Evolutionary conservation across 106 monocot genomes (phyloP), one percentile per base, ranked within the genome.

Genomic region (Ottelia alismoides): DNA sequence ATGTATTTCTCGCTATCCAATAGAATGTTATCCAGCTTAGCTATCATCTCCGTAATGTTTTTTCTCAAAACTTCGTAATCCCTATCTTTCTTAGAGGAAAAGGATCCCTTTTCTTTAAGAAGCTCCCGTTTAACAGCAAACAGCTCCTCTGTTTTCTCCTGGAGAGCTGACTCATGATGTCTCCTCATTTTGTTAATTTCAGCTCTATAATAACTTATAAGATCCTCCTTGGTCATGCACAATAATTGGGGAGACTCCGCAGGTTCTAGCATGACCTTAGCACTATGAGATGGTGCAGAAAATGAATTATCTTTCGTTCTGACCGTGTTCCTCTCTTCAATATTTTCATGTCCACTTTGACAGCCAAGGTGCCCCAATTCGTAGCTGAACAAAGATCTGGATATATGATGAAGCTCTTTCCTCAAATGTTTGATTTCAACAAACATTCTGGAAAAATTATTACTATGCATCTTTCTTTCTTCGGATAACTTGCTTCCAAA

Each of bases 111-210:
- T 49, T 82, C 85, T 60, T 75, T 89, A 19, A 77, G 72, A 44
- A 80, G 74, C 54, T 90, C 79, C 28, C 98, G 63, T 48, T 90
- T 90, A 11, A 77, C 64, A 18, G 53, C 68, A 54, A 98, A 98
- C 56, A 90, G 56, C 49, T 89, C 89, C 61, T 98, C 98, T 17
- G 98, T 98, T 55, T 77, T 90, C 74, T 90, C 85, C 28, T 82
- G 82, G 62, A 98, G 65, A 24, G 76, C 76, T 49, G 67, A 62
- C 3, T 98, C 98, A 54, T 86, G 81, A 44, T 85, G 79, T 59
- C 85, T 82, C 21, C 79, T 85, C 78, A 90, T 78, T 53, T 79
- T 80, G 11, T 56, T 72, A 50, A 90, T 82, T 80, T 90, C 85
- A 53, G 55, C 47, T 75, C 65, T 89, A 49, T 74, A 90, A 53